phyloP scores from a whole-genome alignment of 306 rosid genomes.

The Cucurbita maxima region DNA sequence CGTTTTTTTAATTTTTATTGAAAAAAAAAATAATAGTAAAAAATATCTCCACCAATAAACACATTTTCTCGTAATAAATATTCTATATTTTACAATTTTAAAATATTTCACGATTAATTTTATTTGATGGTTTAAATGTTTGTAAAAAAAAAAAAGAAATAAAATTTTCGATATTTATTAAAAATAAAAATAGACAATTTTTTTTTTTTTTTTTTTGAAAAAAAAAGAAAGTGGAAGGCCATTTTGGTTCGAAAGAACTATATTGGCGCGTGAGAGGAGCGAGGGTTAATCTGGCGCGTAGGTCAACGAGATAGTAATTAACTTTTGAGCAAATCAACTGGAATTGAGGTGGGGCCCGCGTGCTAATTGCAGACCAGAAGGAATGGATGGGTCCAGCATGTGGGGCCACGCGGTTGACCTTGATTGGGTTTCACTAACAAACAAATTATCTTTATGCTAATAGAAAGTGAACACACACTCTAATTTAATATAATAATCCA shows the following conservation, averaged over 20 bases:
- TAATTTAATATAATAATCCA: too few relatives aligned
- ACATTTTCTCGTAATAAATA: background rate
- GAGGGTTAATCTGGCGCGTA: background rate
- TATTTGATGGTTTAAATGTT: background rate
- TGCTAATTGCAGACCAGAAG: background rate
- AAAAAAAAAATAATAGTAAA: background rate
- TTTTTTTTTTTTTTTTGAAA: too few relatives aligned
- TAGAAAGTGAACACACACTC: too few relatives aligned
- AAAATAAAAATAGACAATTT: too few relatives aligned
- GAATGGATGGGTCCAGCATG: constrained; percentile 2
- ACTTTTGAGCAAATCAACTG: background rate
- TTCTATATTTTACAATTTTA: background rate
- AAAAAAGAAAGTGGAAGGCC: too few relatives aligned
- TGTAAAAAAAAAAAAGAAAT: too few relatives aligned
- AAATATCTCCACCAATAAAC: background rate
- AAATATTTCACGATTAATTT: background rate
- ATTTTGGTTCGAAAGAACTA: background rate
- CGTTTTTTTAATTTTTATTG: background rate
- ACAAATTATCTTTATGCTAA: background rate
- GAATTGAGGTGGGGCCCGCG: background rate
- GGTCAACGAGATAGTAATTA: background rate
- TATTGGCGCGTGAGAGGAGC: background rate
- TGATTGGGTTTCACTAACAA: background rate
- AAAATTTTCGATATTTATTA: too few relatives aligned
- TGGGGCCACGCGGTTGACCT: constrained; percentile 1